Base-by-base conservation (phyloP, 345 rosid species). In the Melaleuca quinquenervia region DNA sequence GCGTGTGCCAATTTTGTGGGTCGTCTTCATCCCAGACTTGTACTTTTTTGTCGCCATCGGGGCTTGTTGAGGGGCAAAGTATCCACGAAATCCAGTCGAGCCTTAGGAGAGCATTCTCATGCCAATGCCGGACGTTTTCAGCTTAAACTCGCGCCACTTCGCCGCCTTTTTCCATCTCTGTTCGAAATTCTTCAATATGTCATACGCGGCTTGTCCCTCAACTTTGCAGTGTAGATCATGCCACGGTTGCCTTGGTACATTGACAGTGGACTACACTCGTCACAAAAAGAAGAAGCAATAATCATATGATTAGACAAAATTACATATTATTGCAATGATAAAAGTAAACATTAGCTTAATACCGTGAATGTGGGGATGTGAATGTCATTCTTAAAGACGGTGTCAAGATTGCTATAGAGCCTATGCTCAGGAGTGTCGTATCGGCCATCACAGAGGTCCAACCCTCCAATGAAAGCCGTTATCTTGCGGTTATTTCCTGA, bases 151-250 rank as follows among this genome's bases (percentile, higher is more conserved):
- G 2, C 90, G 89, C 93, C 93, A 92, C 84, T 93, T 92, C 70
- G 92, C 85, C 80, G 91, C 90, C 82, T 92, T 93, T 76, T 80
- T 90, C 94, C 95, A 93, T 89, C 96, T 89, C 88, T 93, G 95
- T 62, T 92, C 94, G 83, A 94, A 94, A 82, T 93, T 94, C 82
- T 85, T 91, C 84, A 92, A 83, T 88, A 93, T 84, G 85, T 94
- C 95, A 58, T 93, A 90, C 56, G 96, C 96, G 78, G 97, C 97
- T 70, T 96, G 94, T 50, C 97, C 96, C 84, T 94, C 97, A 29
- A 93, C 86, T 87, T 91, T 93, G 88, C 95, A 94, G 82, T 94
- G 97, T 64, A 92, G 56, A 86, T 93, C 97, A 85, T 94, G 97
- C 97, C 97, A 94, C 2, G 95, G 95, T 88, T 94, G 94, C 85